Evolutionary conservation across 2,329 filamentous ascomycete genomes (phyloP).

Genomic region (Thelonectria olida): DNA sequence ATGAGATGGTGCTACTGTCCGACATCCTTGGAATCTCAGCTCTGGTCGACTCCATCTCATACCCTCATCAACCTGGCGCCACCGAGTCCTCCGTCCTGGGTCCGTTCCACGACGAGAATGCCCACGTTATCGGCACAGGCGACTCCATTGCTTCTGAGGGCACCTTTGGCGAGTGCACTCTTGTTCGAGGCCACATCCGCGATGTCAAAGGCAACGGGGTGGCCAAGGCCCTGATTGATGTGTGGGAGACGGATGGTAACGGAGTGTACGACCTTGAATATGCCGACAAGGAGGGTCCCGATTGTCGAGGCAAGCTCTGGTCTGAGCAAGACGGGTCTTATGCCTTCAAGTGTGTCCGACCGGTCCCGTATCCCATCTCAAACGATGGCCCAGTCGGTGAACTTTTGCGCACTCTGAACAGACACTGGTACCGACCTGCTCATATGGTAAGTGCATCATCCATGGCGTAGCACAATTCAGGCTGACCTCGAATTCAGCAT

Average conservation of each 20-base stretch:
- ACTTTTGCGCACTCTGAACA: constrained; percentile 68
- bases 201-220: constrained; percentile 70
- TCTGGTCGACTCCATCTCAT: constrained; percentile 79
- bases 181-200: constrained; percentile 73
- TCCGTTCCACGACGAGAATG: constrained; percentile 81
- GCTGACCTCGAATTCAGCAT: neutral
- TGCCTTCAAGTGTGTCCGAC: constrained; percentile 86
- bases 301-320: constrained; percentile 40
- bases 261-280: constrained; percentile 83
- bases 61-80: constrained; percentile 73
- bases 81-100: constrained; percentile 82
- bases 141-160: constrained; percentile 67
- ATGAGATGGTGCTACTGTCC: constrained; percentile 78
- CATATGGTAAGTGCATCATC: constrained; percentile 74
- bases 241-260: constrained; percentile 83
- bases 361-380: constrained; percentile 86
- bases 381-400: constrained; percentile 84
- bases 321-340: constrained; percentile 50
- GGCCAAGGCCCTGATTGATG: constrained; percentile 71
- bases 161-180: constrained; percentile 69
- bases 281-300: constrained; percentile 57
- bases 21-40: constrained; percentile 81
- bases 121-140: constrained; percentile 61
- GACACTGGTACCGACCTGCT: constrained; percentile 79
- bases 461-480: constrained; percentile 61